These are phyloP conservation scores for Daedalea quercina DNA, from an alignment of 768 basidiomycete species.

Conservation along the genomic window DNA sequence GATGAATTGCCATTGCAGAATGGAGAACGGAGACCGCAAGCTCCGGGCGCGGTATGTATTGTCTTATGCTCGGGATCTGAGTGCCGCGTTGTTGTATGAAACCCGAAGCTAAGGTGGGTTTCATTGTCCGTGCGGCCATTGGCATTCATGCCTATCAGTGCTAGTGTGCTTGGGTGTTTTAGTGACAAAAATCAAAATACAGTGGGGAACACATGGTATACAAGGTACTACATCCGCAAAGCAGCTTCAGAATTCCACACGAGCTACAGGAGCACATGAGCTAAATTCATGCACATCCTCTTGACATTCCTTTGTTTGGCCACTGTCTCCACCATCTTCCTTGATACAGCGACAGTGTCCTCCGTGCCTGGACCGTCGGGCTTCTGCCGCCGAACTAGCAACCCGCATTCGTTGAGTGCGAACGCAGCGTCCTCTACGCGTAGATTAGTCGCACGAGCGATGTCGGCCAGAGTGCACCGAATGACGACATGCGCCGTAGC, in stretches of 20 bases:
- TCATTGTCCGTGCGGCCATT: too few species aligned
- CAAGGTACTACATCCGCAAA: too few species aligned
- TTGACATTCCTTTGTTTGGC: conserved; percentile 68
- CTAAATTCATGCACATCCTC: conserved; percentile 55
- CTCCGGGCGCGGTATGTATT: not conserved
- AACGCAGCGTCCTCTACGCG: conserved; percentile 83
- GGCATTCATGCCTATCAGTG: too few species aligned
- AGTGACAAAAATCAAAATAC: too few species aligned
- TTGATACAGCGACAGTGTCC: conserved; percentile 49
- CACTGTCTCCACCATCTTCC: conserved; percentile 62
- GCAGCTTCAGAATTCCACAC: too few species aligned
- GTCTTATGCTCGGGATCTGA: not conserved
- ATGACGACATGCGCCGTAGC: conserved; percentile 64
- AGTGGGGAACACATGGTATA: too few species aligned
- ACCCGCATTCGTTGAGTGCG: conserved; percentile 81
- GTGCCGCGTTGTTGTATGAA: not conserved
- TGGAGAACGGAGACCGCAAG: not conserved
- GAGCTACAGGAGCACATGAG: conserved; percentile 48
- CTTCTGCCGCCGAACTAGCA: conserved; percentile 45
- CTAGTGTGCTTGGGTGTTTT: too few species aligned
- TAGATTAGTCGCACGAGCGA: conserved; percentile 76
- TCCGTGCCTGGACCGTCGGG: conserved; percentile 28
- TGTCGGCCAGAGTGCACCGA: conserved; percentile 65
- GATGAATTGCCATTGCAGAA: not conserved
- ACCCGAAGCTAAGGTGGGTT: too few species aligned